Base-by-base conservation (phyloP, 371 early-diverging fungal genomes). In the Nematocida displodere region DNA sequence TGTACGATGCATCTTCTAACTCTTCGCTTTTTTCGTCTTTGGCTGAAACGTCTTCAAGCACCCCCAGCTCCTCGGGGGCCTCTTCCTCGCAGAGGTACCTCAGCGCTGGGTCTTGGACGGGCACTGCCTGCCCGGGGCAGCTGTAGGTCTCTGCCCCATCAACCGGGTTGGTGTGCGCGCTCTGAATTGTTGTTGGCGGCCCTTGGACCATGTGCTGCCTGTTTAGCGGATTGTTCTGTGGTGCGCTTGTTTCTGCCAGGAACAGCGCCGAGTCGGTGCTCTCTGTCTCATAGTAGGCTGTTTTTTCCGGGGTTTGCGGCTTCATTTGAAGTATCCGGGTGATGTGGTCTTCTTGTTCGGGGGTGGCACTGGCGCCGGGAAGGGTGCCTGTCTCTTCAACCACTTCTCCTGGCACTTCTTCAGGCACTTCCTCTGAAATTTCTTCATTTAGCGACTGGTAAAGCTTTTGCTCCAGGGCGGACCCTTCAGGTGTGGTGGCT, bases 391-490 rank as follows among this genome's bases (percentile, higher is more conserved):
- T 44, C 29, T 28, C 31, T 50, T 26, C 28, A 13, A 5, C 49
- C 22, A 24, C 34, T 20, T 64, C 64, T 49, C n/a, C 13, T 28
- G 44, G 31, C 1, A 3, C n/a, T 1, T 1, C 26, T 26, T 48
- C 40, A 20, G 44, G 44, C n/a, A 34, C 8, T 29, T 3, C 1
- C 3, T 50, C 64, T 26, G 22, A 20, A 17, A n/a, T 34, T 50
- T 24, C 28, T 65, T 65, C 53, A 40, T 53, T 49, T 33, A 65
- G 28, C 5, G 65, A 50, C 20, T 65, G 49, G 37, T 52, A n/a
- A 11, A 65, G 42, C 17, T 24, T 15, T 29, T 65, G 13, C 39
- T 65, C 53, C 20, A 65, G 26, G 39, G 22, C 37, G 24, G 34
- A 8, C 29, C 31, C 33, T 47, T 26, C 17, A 20, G 13, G 42